These are phyloP conservation scores for Exophiala sideris DNA, from an alignment of 2,329 filamentous ascomycete genomes.

Conservation along the genomic window DNA sequence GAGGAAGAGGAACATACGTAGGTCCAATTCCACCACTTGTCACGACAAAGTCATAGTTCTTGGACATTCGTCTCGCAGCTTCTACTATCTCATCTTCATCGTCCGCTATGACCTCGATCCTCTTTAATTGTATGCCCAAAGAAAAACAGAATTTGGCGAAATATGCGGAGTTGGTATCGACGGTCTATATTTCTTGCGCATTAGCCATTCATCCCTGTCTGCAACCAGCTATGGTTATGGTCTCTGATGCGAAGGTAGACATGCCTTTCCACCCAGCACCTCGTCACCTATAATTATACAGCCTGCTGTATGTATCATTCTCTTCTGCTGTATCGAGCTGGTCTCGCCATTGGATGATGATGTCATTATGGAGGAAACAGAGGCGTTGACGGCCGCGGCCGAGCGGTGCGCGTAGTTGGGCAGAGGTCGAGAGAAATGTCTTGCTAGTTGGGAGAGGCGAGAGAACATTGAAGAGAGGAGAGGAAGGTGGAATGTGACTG, in stretches of 20 bases:
- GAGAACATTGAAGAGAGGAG: constrained; percentile 62
- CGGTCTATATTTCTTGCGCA: constrained; percentile 45
- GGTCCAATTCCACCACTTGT: constrained; percentile 95
- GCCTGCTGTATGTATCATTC: constrained; percentile 81
- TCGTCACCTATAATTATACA: constrained; percentile 91
- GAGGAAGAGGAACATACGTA: constrained; percentile 59
- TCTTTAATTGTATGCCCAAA: constrained; percentile 67
- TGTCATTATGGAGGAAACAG: constrained; percentile 38
- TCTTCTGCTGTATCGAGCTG: constrained; percentile 28
- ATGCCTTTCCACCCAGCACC: constrained; percentile 87
- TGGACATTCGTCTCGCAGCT: constrained; percentile 80
- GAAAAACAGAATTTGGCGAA: constrained; percentile 65
- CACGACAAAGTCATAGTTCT: constrained; percentile 87
- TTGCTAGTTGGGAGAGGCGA: constrained; percentile 68
- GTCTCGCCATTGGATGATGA: constrained; percentile 37
- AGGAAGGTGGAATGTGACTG: background rate
- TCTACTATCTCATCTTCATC: constrained; percentile 89
- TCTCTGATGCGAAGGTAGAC: background rate
- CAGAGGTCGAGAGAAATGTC: constrained; percentile 65
- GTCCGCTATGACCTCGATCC: constrained; percentile 89
- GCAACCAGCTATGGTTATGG: constrained; percentile 8
- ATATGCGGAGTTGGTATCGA: constrained; percentile 64
- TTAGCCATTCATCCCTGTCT: background rate
- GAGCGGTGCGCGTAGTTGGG: constrained; percentile 55
- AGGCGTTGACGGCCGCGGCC: constrained; percentile 34